Base-by-base conservation (phyloP, 345 rosid species). In the Geranium rotundifolium region DNA sequence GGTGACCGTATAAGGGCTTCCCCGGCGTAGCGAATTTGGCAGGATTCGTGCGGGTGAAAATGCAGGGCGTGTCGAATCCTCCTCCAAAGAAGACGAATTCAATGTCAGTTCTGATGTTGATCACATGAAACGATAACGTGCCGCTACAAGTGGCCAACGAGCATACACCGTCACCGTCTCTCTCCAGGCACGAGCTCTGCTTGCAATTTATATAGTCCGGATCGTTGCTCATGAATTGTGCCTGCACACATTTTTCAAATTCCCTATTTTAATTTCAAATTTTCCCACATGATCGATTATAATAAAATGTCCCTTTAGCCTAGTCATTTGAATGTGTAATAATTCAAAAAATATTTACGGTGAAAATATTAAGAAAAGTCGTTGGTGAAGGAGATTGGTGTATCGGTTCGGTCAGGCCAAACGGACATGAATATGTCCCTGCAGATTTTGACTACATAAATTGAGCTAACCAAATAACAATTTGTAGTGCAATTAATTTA, bases 31-130 rank as follows among this genome's bases (percentile, higher is more conserved):
- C 74, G 64, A 86, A 84, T 3, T 61, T 72, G 14, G 84, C 8
- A 13, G 85, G 74, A 15, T 46, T 3, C 0, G 89, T 61, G 46
- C 76, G 72, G 5, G 66, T 61, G 59, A 86, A 23, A 49, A 84
- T 27, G 73, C 93, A 86, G 7, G 93, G 89, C 0, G 66, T 64
- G 0, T n/a, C 56, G 29, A 86, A 86, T 13, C 93, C 93, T 0
- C 82, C 87, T 7, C 67, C 52, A 5, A 86, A 86, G 23, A 86
- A 65, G 19, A 84, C 84, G 58, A 86, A 86, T 29, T 77, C 77
- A 19, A 86, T 74, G 76, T 84, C 82, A 0, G 86, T 82, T 68
- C 89, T 77, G 67, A 84, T 69, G 77, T 86, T 86, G 5, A 86
- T 31, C 2, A 84, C 84, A 62, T 86, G 87, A 64, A 86, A 86